Evolutionary conservation across 192 early-diverging fungal species (phyloP).

Genomic region (Pilobolus umbonatus): DNA sequence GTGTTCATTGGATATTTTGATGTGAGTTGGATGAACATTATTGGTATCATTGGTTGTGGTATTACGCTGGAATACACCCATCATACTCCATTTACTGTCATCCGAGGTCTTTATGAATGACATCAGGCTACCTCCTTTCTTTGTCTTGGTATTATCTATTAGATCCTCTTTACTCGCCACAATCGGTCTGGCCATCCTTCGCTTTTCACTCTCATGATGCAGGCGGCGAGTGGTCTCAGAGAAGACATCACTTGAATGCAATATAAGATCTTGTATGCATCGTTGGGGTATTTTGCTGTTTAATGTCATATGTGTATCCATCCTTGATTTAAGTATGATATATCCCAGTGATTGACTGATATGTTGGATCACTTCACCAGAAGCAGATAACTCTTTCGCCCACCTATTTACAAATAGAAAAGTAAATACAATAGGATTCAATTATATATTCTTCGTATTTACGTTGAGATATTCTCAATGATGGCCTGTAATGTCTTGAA

Average conservation of each 20-base stretch:
- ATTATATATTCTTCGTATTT: conserved; percentile 3
- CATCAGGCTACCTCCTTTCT: conserved; percentile 6
- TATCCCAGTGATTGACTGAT: conserved; percentile 45
- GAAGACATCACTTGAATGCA: conserved; percentile 41
- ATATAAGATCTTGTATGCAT: conserved; percentile 42
- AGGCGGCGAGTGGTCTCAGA: conserved; percentile 14
- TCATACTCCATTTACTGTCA: conserved; percentile 21
- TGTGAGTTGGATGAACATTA: neutral
- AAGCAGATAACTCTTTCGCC: neutral
- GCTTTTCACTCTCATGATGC: conserved; percentile 24
- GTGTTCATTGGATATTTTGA: neutral
- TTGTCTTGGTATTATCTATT: neutral
- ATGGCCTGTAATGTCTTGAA: conserved; percentile 44
- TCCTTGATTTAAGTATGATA: conserved; percentile 40
- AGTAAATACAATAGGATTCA: neutral
- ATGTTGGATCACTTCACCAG: conserved; percentile 28
- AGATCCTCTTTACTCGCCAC: neutral
- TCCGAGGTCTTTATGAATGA: conserved; percentile 9
- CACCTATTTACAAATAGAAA: neutral
- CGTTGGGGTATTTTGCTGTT: conserved; percentile 39
- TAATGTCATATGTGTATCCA: conserved; percentile 36
- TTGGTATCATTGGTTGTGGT: no score
- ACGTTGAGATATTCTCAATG: conserved; percentile 25
- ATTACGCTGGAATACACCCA: conserved; percentile 23
- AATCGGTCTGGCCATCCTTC: conserved; percentile 16